Evolutionary conservation across 371 early-diverging fungal genomes (phyloP).

Genomic region (Mucor lusitanicus): DNA sequence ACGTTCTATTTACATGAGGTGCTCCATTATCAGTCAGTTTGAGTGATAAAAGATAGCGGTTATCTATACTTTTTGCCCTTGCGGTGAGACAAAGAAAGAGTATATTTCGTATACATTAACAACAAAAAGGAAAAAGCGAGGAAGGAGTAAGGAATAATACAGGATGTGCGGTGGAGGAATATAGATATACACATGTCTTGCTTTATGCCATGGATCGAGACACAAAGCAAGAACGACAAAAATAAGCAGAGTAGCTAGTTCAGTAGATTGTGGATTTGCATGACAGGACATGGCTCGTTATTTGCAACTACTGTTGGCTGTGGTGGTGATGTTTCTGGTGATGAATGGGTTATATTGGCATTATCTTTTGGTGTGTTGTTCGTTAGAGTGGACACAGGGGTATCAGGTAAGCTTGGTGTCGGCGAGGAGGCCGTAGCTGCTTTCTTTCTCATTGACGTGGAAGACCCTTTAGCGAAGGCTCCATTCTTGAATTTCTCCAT

Average conservation of each 20-base stretch:
- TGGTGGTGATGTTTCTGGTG: background rate
- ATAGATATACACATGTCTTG: background rate
- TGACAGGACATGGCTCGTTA: conserved; percentile 16
- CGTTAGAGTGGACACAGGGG: background rate
- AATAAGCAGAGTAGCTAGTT: background rate
- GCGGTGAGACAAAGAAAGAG: background rate
- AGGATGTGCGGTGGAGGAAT: background rate
- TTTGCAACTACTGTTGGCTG: background rate
- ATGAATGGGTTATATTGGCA: background rate
- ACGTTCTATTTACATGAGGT: background rate
- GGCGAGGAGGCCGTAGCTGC: background rate
- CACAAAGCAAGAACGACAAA: background rate
- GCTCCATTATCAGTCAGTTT: background rate
- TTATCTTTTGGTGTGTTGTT: background rate
- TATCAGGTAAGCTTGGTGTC: conserved; percentile 2
- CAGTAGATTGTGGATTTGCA: conserved; percentile 24
- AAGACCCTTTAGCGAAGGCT: conserved; percentile 33
- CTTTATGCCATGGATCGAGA: background rate
- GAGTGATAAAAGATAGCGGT: background rate
- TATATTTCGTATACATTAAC: background rate
- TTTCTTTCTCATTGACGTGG: conserved; percentile 19
- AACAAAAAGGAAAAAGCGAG: background rate
- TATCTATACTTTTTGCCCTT: background rate
- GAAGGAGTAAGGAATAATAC: background rate
- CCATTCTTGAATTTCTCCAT: conserved; percentile 39